Percentiles rank a stretch among this genome's conserved stretches.
Conservation (phyloP, 2,329 filamentous ascomycete species). For the Thielaviopsis cerberus region DNA sequence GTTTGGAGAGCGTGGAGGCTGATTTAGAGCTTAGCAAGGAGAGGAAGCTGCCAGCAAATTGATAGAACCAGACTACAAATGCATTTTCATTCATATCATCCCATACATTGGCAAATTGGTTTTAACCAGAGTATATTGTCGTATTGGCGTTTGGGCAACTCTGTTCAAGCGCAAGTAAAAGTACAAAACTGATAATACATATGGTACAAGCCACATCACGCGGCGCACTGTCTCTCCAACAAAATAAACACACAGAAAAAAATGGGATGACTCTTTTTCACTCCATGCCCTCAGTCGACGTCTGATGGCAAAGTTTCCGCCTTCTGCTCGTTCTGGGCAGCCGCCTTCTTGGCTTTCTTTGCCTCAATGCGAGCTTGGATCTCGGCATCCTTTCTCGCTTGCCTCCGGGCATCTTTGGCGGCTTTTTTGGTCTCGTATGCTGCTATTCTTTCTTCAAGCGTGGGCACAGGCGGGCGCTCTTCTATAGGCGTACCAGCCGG, state of each 20-base stretch:
- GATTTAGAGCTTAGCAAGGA: constrained; percentile 12
- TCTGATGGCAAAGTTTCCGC: neutral
- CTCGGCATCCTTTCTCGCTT: constrained; percentile 18
- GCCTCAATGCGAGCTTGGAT: constrained; percentile 6
- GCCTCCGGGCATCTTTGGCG: constrained; percentile 36
- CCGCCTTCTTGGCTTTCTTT: constrained; percentile 7
- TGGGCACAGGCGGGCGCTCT: constrained; percentile 46
- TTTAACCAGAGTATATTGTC: neutral
- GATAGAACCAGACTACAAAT: neutral
- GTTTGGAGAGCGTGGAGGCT: constrained; percentile 83
- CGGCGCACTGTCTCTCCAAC: neutral
- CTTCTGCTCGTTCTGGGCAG: neutral
- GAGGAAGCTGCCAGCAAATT: neutral
- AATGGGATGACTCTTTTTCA: neutral
- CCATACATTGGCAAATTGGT: too few species aligned
- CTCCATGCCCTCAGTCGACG: neutral
- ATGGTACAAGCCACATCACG: constrained; percentile 7
- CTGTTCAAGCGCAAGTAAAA: neutral
- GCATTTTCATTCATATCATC: neutral
- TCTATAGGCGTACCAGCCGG: constrained; percentile 45
- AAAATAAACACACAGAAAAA: neutral
- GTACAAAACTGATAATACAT: constrained; percentile 10
- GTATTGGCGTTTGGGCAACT: neutral
- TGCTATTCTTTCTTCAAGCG: constrained; percentile 39
- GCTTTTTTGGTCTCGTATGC: constrained; percentile 34